Evolutionary conservation across 1,139 yeast species (phyloP).

Genomic region (Geotrichum europaeum): DNA sequence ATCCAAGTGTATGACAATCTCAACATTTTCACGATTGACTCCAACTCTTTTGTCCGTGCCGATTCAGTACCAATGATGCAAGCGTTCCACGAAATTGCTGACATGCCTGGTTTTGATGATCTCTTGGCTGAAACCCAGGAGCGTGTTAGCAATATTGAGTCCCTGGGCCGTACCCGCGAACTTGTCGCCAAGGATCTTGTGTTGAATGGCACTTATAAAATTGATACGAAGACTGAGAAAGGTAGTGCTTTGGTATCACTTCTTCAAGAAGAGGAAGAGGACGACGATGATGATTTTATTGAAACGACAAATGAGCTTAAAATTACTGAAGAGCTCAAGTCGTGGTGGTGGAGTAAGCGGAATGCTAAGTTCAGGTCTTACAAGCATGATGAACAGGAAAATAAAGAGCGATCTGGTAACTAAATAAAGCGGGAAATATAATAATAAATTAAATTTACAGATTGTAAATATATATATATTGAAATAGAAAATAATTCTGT

Average conservation of each 20-base stretch:
- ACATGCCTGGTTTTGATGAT: slow-evolving; percentile 65
- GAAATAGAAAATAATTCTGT: not conserved
- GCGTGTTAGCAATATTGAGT: slow-evolving; percentile 69
- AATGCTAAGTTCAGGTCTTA: slow-evolving; percentile 10
- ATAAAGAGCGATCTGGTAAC: not conserved
- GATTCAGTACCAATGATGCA: slow-evolving; percentile 88
- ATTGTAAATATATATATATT: not conserved
- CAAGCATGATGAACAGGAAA: not conserved
- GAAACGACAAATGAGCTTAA: slow-evolving; percentile 11
- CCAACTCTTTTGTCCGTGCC: slow-evolving; percentile 63
- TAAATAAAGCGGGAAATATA: not conserved
- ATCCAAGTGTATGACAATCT: slow-evolving; percentile 69
- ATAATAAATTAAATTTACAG: not conserved
- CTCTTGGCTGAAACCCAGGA: slow-evolving; percentile 64
- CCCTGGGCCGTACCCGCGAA: slow-evolving; percentile 75
- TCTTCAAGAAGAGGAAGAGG: slow-evolving; percentile 17
- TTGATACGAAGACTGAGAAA: slow-evolving; percentile 17
- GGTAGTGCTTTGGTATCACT: slow-evolving; percentile 10
- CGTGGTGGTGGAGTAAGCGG: slow-evolving; percentile 18
- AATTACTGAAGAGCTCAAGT: slow-evolving; percentile 14
- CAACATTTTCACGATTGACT: slow-evolving; percentile 73
- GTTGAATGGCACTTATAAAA: slow-evolving; percentile 40
- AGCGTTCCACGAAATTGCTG: slow-evolving; percentile 73
- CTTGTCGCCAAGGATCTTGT: slow-evolving; percentile 66
- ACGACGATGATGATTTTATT: slow-evolving; percentile 16